phyloP scores from a whole-genome alignment of 208 protist genomes.

The Acanthamoeba lugdunensis region DNA sequence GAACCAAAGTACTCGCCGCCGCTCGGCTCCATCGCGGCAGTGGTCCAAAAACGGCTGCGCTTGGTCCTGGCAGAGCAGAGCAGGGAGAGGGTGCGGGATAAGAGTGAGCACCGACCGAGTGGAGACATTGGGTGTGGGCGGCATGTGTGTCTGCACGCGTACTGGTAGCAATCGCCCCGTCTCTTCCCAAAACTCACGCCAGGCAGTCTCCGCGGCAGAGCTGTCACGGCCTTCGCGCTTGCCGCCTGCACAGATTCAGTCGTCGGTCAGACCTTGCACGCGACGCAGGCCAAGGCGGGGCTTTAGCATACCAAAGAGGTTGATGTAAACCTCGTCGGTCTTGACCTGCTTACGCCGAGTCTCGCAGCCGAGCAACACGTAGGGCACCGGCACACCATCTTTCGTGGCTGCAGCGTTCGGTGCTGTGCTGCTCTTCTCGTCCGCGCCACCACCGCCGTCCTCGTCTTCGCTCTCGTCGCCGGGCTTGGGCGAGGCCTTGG shows the following conservation, averaged over 20 bases:
- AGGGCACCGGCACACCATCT: neutral
- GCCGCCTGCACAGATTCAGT: neutral
- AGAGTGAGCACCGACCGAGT: neutral
- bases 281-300: neutral
- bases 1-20: conserved; percentile 26
- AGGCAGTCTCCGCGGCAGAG: conserved; percentile 7
- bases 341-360: neutral
- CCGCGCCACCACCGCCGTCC: neutral
- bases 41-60: neutral
- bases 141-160: neutral
- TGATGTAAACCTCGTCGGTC: neutral
- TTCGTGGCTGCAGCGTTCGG: neutral
- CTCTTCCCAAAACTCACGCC: conserved; percentile 57
- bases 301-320: neutral
- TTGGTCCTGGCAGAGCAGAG: neutral
- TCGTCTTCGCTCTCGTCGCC: neutral
- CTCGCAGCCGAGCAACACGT: conserved; percentile 55
- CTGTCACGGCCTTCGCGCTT: neutral
- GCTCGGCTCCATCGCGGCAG: neutral
- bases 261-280: neutral
- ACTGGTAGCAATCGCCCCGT: conserved; percentile 9
- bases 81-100: neutral
- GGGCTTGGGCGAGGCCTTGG: neutral
- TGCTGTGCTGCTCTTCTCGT: neutral
- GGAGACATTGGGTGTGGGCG: neutral